Evolutionary conservation across 75 land plant species (phyloP), one percentile per base, ranked within the genome.

Genomic region (Ceratopteris richardii): DNA sequence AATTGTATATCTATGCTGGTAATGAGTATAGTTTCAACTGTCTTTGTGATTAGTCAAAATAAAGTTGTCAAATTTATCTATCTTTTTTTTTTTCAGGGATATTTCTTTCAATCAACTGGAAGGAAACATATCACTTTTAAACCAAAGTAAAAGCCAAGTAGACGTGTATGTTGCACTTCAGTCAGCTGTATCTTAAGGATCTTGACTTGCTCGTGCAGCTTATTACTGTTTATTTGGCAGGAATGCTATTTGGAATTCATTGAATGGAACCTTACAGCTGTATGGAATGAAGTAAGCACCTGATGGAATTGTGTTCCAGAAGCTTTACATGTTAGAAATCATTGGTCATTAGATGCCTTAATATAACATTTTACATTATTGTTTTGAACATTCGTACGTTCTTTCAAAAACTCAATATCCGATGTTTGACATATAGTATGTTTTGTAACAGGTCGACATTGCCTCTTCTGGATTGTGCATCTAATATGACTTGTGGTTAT

Each of bases 51-150:
- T n/a, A n/a, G n/a, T n/a, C 14, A 60, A 1, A 28, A 26, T 60
- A 17, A 41, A n/a, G 11, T 21, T 16, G 1, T 1, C 44, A 11
- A 21, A 39, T 48, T 58, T 23, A n/a, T 21, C 21, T 4, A 25
- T 59, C 2, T 24, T 42, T 13, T 3, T 20, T 27, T 23, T 31
- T 1, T 14, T 17, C 68, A 67, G 69, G 29, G 69, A 67, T 50
- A 56, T 67, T 13, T 67, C 69, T 13, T 67, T 46, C 69, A 67
- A 67, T 67, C 31, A 54, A 22, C 22, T 67, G 10, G 21, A 44
- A 26, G 69, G 69, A 31, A 58, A 50, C 41, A 4, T 57, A 0
- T 62, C 42, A 6, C 55, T 18, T 31, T 24, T 40, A 41, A 39
- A 10, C 23, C 33, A 28, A 20, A 37, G 39, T 37, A 44, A 1